phyloP scores from a whole-genome alignment of 2,329 filamentous ascomycete genomes.

The Fusarium sulawesiense region DNA sequence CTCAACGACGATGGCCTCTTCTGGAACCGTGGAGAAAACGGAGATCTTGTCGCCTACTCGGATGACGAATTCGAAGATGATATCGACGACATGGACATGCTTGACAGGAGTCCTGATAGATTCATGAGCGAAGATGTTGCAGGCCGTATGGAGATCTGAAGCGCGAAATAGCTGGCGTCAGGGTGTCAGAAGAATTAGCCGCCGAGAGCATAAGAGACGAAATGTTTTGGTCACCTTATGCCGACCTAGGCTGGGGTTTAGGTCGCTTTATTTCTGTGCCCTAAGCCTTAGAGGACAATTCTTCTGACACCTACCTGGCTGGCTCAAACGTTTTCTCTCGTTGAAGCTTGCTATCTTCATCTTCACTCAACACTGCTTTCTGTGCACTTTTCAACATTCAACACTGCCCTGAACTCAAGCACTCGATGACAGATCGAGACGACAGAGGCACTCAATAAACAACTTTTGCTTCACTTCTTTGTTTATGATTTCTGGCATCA shows the following conservation, averaged over 20 bases:
- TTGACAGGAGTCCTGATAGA: slow-evolving; percentile 60
- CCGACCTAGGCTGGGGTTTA: too few species aligned
- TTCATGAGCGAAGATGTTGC: slow-evolving; percentile 73
- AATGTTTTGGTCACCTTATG: too few species aligned
- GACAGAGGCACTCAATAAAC: not conserved
- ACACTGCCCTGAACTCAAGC: slow-evolving; percentile 26
- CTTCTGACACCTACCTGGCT: not conserved
- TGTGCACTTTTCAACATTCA: slow-evolving; percentile 35
- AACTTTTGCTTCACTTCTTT: slow-evolving; percentile 23
- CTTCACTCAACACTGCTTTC: slow-evolving; percentile 13
- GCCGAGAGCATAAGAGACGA: too few species aligned
- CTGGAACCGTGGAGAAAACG: slow-evolving; percentile 70
- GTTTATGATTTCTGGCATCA: slow-evolving; percentile 7
- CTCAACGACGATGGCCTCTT: slow-evolving; percentile 60
- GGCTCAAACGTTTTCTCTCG: not conserved
- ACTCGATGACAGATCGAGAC: slow-evolving; percentile 8
- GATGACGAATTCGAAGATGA: slow-evolving; percentile 64
- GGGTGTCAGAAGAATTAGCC: too few species aligned
- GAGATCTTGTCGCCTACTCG: slow-evolving; percentile 65
- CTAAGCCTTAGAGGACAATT: too few species aligned
- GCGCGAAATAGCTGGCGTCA: not conserved
- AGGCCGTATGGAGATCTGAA: slow-evolving; percentile 70
- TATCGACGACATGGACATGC: slow-evolving; percentile 50
- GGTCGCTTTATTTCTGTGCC: too few species aligned
- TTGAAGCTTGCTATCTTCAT: not conserved